A percentile compares a stretch with the other conserved stretches of the same genome.
phyloP scores from a whole-genome alignment of 1,139 yeast genomes.

The Candida sanyaensis region DNA sequence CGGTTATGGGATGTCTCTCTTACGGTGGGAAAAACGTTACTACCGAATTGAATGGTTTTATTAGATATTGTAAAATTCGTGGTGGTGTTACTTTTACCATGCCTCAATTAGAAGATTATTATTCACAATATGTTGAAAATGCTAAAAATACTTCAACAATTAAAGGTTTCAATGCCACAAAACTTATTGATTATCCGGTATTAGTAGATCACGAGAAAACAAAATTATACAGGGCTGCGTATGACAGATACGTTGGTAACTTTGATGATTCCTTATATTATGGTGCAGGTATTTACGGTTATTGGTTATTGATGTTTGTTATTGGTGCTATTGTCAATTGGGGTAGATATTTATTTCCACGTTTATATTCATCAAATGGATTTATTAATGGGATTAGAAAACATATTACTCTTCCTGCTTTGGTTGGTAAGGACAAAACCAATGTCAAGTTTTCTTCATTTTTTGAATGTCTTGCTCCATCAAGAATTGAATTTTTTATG shows the following conservation, averaged over 20 bases:
- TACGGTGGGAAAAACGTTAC: conserved; percentile 6
- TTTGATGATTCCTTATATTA: conserved; percentile 42
- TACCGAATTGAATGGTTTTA: conserved; percentile 4
- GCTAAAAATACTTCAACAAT: conserved; percentile 16
- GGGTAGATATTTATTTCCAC: conserved; percentile 31
- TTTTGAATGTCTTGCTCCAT: conserved; percentile 26
- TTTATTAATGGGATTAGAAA: conserved; percentile 25
- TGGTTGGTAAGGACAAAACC: conserved; percentile 22
- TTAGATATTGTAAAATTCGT: conserved; percentile 15
- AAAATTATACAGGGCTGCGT: conserved; percentile 5
- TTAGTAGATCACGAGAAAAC: not conserved
- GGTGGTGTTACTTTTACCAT: conserved; percentile 15
- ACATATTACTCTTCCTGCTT: conserved; percentile 32
- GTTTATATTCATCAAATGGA: conserved; percentile 22
- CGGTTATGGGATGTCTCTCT: conserved; percentile 19
- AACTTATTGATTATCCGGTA: conserved; percentile 6
- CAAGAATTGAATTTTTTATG: conserved; percentile 23
- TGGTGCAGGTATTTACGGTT: conserved; percentile 51
- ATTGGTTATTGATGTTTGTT: conserved; percentile 50
- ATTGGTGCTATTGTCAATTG: conserved; percentile 44
- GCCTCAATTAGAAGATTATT: conserved; percentile 19
- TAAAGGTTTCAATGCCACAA: conserved; percentile 3
- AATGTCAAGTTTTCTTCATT: conserved; percentile 2
- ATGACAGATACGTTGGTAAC: conserved; percentile 24
- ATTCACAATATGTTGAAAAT: conserved; percentile 16